Conservation (phyloP, 805 yeast genomes). For the Pichia phayaonensis region DNA sequence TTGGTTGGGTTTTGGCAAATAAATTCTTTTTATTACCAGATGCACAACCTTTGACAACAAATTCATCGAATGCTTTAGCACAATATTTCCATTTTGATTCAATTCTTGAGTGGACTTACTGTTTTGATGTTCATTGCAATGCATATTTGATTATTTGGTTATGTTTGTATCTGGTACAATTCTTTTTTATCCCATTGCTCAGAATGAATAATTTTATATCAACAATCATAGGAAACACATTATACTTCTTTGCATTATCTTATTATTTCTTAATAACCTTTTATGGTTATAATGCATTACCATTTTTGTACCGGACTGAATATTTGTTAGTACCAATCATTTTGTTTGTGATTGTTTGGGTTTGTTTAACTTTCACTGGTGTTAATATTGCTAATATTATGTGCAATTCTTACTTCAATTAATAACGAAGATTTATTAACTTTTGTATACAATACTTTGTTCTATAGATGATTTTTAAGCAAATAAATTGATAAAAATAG, state of each 20-base stretch:
- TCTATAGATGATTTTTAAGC: background rate
- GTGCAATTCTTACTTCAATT: slow-evolving; percentile 34
- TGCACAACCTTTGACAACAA: slow-evolving; percentile 2
- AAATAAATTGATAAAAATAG: background rate
- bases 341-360: slow-evolving; percentile 47
- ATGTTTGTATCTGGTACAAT: slow-evolving; percentile 63
- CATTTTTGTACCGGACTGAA: slow-evolving; percentile 58
- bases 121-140: slow-evolving; percentile 91
- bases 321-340: slow-evolving; percentile 58
- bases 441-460: background rate
- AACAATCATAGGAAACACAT: slow-evolving; percentile 67
- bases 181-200: slow-evolving; percentile 64
- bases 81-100: slow-evolving; percentile 27
- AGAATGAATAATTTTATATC: slow-evolving; percentile 58
- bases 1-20: slow-evolving; percentile 67
- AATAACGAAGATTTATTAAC: background rate
- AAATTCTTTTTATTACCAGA: slow-evolving; percentile 37
- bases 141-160: slow-evolving; percentile 80
- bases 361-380: slow-evolving; percentile 52
- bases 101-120: slow-evolving; percentile 85
- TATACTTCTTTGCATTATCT: slow-evolving; percentile 65
- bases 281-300: slow-evolving; percentile 79
- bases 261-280: slow-evolving; percentile 77
- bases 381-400: slow-evolving; percentile 66
- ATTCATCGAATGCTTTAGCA: slow-evolving; percentile 19